Percentiles rank a stretch among this genome's conserved stretches.
Evolutionary conservation across 768 basidiomycete genomes (phyloP).

Genomic region (Boletus eberwhitei): DNA sequence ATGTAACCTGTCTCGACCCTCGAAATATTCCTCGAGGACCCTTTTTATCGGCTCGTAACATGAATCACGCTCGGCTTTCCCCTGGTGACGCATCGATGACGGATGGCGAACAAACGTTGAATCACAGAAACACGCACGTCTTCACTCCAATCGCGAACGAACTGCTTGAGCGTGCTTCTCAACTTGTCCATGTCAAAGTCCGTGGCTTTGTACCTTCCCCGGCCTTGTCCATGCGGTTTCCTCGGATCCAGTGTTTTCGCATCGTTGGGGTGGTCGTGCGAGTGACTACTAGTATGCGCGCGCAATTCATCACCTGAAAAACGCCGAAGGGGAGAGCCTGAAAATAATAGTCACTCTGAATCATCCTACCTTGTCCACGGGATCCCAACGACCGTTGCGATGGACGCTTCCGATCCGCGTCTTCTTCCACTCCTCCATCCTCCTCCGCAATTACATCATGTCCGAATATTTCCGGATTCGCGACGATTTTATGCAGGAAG

Average conservation of each 20-base stretch:
- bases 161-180: conserved; percentile 86
- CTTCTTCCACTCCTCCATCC: conserved; percentile 15
- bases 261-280: conserved; percentile 24
- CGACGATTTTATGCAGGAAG: conserved; percentile 72
- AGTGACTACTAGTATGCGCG: conserved; percentile 39
- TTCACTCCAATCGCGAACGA: conserved; percentile 90
- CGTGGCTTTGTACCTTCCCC: conserved; percentile 44
- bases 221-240: conserved; percentile 6
- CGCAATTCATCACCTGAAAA: conserved; percentile 27
- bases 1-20: conserved; percentile 45
- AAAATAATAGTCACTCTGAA: conserved; percentile 21
- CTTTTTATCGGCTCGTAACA: conserved; percentile 83
- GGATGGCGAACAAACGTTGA: neutral
- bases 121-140: conserved; percentile 47
- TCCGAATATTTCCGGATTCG: conserved; percentile 79
- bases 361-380: conserved; percentile 17
- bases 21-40: conserved; percentile 64
- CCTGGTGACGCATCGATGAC: conserved; percentile 40
- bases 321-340: neutral
- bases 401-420: neutral
- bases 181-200: conserved; percentile 89
- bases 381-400: neutral
- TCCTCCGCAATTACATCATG: conserved; percentile 34
- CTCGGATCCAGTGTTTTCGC: conserved; percentile 10
- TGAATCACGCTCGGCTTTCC: conserved; percentile 67